A percentile compares a stretch with the other conserved stretches of the same genome.
Evolutionary conservation across 164 flowering plant genomes (phyloP).

Genomic region (Sedum album): DNA sequence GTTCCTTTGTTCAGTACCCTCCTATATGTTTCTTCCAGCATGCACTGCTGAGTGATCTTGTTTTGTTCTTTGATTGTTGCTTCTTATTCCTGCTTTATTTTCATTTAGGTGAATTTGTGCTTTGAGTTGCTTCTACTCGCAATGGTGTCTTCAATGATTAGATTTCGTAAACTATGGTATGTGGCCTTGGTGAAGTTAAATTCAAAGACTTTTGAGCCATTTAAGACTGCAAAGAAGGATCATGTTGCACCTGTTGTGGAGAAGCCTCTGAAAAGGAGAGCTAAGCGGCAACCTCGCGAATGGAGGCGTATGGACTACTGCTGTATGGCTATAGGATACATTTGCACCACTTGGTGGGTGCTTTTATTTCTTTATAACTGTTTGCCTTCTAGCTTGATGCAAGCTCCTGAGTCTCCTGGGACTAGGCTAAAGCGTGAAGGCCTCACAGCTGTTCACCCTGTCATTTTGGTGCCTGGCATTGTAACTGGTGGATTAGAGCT

Average conservation of each 20-base stretch:
- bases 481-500: slow-evolving; percentile 67
- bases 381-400: slow-evolving; percentile 34
- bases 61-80: background rate
- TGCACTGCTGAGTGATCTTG: background rate
- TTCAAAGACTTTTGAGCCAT: slow-evolving; percentile 17
- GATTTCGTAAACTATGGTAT: slow-evolving; percentile 46
- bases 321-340: slow-evolving; percentile 54
- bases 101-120: background rate
- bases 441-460: slow-evolving; percentile 46
- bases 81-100: background rate
- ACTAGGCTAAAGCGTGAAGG: slow-evolving; percentile 42
- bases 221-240: slow-evolving; percentile 16
- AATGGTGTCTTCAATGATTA: slow-evolving; percentile 51
- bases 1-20: background rate
- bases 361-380: slow-evolving; percentile 40
- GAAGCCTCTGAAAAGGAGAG: slow-evolving; percentile 15
- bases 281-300: slow-evolving; percentile 20
- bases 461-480: slow-evolving; percentile 62
- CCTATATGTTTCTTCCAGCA: background rate
- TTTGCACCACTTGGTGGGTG: slow-evolving; percentile 74
- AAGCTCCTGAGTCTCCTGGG: slow-evolving; percentile 48
- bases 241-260: slow-evolving; percentile 10
- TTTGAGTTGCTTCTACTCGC: background rate
- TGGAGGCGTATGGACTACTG: slow-evolving; percentile 61
- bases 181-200: slow-evolving; percentile 34